Base-by-base conservation (phyloP, 139 green algal species). In the Zygnema circumcarinatum region DNA sequence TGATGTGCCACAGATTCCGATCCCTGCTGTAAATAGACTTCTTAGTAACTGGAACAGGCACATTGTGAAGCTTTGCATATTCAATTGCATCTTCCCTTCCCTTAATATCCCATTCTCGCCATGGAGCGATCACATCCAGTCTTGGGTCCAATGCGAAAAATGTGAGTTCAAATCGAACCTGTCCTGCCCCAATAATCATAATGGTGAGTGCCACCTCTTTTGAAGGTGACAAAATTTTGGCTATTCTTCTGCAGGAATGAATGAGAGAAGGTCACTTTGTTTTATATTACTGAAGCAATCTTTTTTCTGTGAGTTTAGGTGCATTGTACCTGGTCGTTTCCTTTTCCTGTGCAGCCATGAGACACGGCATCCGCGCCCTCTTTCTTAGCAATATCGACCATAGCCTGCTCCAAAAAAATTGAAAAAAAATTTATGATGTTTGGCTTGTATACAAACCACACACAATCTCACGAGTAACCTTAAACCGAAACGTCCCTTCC, bases 271-370 rank as follows among this genome's bases (percentile, higher is more conserved):
- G n/a, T n/a, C n/a, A n/a, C n/a, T n/a, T n/a, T n/a, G n/a, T n/a
- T n/a, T n/a, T n/a, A n/a, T n/a, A n/a, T n/a, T n/a, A n/a, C n/a
- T n/a, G n/a, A n/a, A n/a, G n/a, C n/a, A n/a, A n/a, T n/a, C n/a
- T n/a, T n/a, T n/a, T n/a, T n/a, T n/a, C n/a, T n/a, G n/a, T n/a
- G n/a, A n/a, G n/a, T 62, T 62, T 62, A 62, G 47, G 47, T 25
- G 16, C 7, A 25, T 62, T 62, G 7, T 82, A 96, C 93, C 92
- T 99, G 97, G 88, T 99, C 97, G 87, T 99, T 99, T 75, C 97
- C 97, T 95, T 99, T 99, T 85, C 97, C 97, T 31, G 97, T 99
- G 87, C 97, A 97, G n/a, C 97, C 97, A 90, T 99, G 97, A 38
- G 91, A 95, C 62, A 99, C 97, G 0, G 97, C 97, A 86, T 99